These are phyloP conservation scores for Yamadazyma nakazawae DNA, from an alignment of 805 yeast genomes.

Conservation along the genomic window DNA sequence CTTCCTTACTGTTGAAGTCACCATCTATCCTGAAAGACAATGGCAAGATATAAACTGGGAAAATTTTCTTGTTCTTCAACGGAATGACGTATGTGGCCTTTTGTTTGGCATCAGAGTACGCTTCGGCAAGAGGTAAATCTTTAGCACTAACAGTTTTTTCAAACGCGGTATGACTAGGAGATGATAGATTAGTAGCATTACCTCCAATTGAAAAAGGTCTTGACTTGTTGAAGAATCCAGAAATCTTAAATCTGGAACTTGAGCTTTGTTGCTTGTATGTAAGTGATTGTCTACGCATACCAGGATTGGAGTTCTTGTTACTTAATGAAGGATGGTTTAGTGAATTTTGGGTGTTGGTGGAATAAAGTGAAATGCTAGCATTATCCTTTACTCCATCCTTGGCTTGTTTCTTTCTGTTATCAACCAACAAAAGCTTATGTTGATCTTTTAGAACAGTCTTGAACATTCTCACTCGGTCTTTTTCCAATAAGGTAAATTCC, in stretches of 20 bases:
- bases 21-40: constrained; percentile 48
- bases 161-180: background rate
- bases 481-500: constrained; percentile 30
- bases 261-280: constrained; percentile 35
- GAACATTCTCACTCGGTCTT: constrained; percentile 27
- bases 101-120: constrained; percentile 36
- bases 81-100: constrained; percentile 52
- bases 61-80: constrained; percentile 44
- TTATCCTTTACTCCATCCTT: constrained; percentile 13
- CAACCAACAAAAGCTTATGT: constrained; percentile 26
- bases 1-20: constrained; percentile 30
- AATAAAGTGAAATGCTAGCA: background rate
- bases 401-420: constrained; percentile 30
- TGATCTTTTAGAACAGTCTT: constrained; percentile 30
- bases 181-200: background rate
- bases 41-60: constrained; percentile 51
- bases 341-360: constrained; percentile 2
- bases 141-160: constrained; percentile 48
- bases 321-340: constrained; percentile 13
- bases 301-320: constrained; percentile 28
- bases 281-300: constrained; percentile 36
- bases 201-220: constrained; percentile 50
- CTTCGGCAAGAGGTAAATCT: constrained; percentile 57
- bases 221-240: constrained; percentile 54
- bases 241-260: constrained; percentile 46